A percentile compares a stretch with the other conserved stretches of the same genome.
Conservation (phyloP, 805 yeast genomes). For the Vanderwaltozyma tropicalis region DNA sequence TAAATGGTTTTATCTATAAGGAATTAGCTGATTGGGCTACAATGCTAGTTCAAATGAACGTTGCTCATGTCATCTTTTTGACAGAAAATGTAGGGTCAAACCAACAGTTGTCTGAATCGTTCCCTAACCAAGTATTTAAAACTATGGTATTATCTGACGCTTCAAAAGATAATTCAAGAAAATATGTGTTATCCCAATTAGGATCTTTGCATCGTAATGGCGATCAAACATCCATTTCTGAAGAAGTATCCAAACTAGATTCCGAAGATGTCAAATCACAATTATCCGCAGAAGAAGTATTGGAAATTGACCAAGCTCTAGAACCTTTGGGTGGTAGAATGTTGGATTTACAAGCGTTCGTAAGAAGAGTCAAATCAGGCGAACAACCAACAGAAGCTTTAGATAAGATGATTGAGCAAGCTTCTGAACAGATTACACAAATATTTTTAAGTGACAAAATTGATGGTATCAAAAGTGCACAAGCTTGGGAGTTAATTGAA, state of each 20-base stretch:
- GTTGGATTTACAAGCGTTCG: conserved; percentile 85
- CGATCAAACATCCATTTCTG: conserved; percentile 3
- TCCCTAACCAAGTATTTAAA: conserved; percentile 84
- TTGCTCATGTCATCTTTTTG: conserved; percentile 82
- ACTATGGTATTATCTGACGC: conserved; percentile 74
- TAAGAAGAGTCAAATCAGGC: conserved; percentile 79
- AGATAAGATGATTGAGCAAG: conserved; percentile 68
- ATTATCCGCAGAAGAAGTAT: conserved; percentile 12
- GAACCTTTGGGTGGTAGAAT: conserved; percentile 88
- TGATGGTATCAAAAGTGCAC: conserved; percentile 58
- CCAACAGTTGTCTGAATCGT: conserved; percentile 53
- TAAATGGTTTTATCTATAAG: conserved; percentile 56
- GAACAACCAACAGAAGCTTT: conserved; percentile 72
- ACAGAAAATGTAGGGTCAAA: conserved; percentile 78
- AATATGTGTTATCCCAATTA: conserved; percentile 54
- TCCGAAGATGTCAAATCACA: not conserved
- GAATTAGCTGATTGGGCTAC: conserved; percentile 87
- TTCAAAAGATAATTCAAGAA: conserved; percentile 52
- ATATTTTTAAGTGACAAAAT: conserved; percentile 46
- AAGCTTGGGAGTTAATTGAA: conserved; percentile 79
- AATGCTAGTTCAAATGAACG: conserved; percentile 56
- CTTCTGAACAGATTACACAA: conserved; percentile 81
- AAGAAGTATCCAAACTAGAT: conserved; percentile 11
- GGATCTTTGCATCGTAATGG: not conserved
- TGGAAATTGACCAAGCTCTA: conserved; percentile 44